phyloP scores from a whole-genome alignment of 2,329 filamentous ascomycete species.

The Phialemoniopsis sp. region DNA sequence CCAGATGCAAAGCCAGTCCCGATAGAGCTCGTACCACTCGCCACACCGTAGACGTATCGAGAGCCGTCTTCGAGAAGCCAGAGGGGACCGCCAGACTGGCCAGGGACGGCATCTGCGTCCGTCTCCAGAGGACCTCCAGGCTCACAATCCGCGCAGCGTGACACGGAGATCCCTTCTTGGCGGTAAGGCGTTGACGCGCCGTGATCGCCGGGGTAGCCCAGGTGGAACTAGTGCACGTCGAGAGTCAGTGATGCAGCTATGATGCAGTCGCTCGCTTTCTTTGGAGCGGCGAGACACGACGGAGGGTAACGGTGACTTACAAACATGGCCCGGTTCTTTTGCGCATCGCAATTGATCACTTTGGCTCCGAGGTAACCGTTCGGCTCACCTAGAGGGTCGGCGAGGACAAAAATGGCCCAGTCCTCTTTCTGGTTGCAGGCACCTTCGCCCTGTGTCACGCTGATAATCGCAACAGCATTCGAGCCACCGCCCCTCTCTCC shows the following conservation, averaged over 20 bases:
- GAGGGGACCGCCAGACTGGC: constrained; percentile 2
- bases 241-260: too few relatives aligned
- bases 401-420: constrained; percentile 12
- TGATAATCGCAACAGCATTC: background rate
- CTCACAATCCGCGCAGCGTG: background rate
- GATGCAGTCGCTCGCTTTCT: too few relatives aligned
- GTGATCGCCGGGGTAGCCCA: constrained; percentile 1
- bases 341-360: constrained; percentile 6
- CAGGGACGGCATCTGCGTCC: background rate
- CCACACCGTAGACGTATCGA: background rate
- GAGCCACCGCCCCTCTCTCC: constrained; percentile 1
- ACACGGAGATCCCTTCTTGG: too few relatives aligned
- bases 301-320: background rate
- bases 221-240: background rate
- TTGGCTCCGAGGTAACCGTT: constrained; percentile 6
- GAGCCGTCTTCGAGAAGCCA: background rate
- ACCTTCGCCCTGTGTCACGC: background rate
- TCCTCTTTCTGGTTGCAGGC: constrained; percentile 8
- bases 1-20: background rate
- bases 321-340: background rate
- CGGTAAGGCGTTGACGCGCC: background rate
- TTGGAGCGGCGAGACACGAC: too few relatives aligned
- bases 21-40: background rate
- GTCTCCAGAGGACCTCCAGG: background rate
- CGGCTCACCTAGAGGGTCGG: background rate